Evolutionary conservation across 2,329 filamentous ascomycete species (phyloP).

Genomic region (Fonsecaea pedrosoi): DNA sequence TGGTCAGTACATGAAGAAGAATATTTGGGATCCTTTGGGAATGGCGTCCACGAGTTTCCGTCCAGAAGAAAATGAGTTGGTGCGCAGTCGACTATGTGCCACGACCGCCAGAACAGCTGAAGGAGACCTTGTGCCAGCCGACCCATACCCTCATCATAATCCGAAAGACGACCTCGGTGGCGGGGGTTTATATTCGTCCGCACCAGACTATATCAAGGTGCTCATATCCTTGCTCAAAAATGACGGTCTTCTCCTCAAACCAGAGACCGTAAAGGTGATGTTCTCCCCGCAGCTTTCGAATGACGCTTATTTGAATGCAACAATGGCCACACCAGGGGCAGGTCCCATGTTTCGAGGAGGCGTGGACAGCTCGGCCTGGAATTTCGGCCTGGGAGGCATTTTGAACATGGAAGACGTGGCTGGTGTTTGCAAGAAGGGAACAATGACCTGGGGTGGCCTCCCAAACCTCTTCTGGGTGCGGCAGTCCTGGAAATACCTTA

Average conservation of each 20-base stretch:
- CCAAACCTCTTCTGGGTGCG: constrained; percentile 40
- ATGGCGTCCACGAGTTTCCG: constrained; percentile 44
- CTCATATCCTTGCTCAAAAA: constrained; percentile 43
- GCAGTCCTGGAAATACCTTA: not conserved
- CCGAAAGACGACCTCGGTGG: constrained; percentile 54
- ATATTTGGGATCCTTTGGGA: constrained; percentile 56
- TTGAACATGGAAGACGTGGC: constrained; percentile 31
- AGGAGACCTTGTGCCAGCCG: constrained; percentile 46
- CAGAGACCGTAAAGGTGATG: constrained; percentile 38
- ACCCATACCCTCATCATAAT: constrained; percentile 49
- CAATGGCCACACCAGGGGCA: not conserved
- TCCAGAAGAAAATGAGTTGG: constrained; percentile 18
- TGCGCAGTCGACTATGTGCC: constrained; percentile 38
- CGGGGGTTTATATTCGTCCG: constrained; percentile 51
- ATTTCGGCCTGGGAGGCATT: constrained; percentile 33
- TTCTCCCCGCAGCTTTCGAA: constrained; percentile 34
- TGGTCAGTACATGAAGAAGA: constrained; percentile 53
- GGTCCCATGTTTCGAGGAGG: constrained; percentile 24
- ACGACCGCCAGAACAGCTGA: constrained; percentile 50
- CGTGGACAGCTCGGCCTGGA: constrained; percentile 23
- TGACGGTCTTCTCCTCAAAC: constrained; percentile 44
- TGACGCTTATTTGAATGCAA: constrained; percentile 11
- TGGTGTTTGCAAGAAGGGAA: constrained; percentile 31
- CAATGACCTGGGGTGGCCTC: constrained; percentile 40
- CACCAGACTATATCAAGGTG: constrained; percentile 44